phyloP scores from a whole-genome alignment of 306 rosid genomes.

The Corylus avellana region DNA sequence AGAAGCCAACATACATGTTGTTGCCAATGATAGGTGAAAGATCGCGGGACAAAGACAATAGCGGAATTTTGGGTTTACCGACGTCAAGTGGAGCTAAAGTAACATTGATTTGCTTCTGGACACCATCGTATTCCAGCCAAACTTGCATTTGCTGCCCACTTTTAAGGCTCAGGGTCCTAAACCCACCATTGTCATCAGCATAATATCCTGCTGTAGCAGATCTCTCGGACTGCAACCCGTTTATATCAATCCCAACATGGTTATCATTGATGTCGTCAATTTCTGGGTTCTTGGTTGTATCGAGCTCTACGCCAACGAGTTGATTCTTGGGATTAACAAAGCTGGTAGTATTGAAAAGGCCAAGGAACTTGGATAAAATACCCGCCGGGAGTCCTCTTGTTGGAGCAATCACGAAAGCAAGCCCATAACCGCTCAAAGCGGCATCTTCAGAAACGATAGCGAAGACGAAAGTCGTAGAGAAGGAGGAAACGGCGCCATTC shows the following conservation, averaged over 20 bases:
- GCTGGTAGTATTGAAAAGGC: conserved; percentile 49
- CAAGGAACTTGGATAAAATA: conserved; percentile 47
- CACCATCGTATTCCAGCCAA: conserved; percentile 52
- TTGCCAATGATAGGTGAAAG: no score
- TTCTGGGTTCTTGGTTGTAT: conserved; percentile 40
- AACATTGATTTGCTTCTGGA: no score
- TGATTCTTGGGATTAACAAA: conserved; percentile 41
- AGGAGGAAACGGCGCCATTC: no score
- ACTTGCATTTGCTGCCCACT: conserved; percentile 54
- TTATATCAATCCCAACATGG: conserved; percentile 70
- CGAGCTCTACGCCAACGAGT: conserved; percentile 61
- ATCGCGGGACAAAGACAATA: no score
- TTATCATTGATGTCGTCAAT: conserved; percentile 59
- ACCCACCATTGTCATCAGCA: background rate
- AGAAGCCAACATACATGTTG: no score
- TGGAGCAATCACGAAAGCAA: conserved; percentile 56
- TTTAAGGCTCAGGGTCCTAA: conserved; percentile 39
- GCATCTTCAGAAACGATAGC: conserved; percentile 18
- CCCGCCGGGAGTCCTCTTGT: conserved; percentile 40
- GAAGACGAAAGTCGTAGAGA: no score
- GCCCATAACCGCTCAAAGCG: conserved; percentile 57
- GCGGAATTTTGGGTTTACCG: no score
- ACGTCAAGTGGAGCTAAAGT: no score
- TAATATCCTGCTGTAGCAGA: conserved; percentile 47
- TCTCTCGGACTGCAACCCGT: conserved; percentile 34